Conservation (phyloP, 495 filamentous ascomycete genomes). For the Aspergillus avenaceus region DNA sequence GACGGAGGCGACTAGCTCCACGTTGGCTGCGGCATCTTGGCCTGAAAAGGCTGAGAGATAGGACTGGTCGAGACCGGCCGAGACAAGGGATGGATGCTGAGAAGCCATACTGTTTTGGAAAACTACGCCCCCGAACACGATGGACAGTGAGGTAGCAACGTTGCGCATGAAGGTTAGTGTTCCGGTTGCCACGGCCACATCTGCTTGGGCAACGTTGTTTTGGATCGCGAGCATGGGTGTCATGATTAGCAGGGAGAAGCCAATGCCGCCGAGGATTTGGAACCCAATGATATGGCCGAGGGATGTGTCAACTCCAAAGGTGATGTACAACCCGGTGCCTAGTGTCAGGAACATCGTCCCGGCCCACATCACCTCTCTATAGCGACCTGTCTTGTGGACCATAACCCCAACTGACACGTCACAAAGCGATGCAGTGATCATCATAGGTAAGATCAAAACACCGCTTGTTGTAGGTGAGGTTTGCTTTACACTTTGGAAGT, state of each 20-base stretch:
- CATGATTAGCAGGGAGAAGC: constrained; percentile 65
- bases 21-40: background rate
- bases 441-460: constrained; percentile 67
- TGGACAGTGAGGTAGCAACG: constrained; percentile 41
- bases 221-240: constrained; percentile 40
- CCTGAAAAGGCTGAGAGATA: background rate
- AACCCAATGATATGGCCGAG: constrained; percentile 59
- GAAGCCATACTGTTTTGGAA: constrained; percentile 37
- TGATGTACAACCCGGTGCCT: constrained; percentile 62
- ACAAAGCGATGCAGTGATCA: constrained; percentile 54
- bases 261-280: constrained; percentile 47
- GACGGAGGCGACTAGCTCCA: background rate
- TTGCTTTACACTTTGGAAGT: constrained; percentile 56
- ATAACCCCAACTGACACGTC: constrained; percentile 44
- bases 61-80: background rate
- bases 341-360: constrained; percentile 57
- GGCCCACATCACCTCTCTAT: constrained; percentile 48
- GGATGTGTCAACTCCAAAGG: constrained; percentile 44
- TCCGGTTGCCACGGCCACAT: constrained; percentile 35
- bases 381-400: constrained; percentile 50
- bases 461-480: constrained; percentile 62
- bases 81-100: background rate
- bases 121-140: constrained; percentile 67
- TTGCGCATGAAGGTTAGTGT: constrained; percentile 34
- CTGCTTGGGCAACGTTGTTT: constrained; percentile 20